These are phyloP conservation scores for Tetrahymena elliotti DNA, from an alignment of 73 alveolate species.

Conservation along the genomic window DNA sequence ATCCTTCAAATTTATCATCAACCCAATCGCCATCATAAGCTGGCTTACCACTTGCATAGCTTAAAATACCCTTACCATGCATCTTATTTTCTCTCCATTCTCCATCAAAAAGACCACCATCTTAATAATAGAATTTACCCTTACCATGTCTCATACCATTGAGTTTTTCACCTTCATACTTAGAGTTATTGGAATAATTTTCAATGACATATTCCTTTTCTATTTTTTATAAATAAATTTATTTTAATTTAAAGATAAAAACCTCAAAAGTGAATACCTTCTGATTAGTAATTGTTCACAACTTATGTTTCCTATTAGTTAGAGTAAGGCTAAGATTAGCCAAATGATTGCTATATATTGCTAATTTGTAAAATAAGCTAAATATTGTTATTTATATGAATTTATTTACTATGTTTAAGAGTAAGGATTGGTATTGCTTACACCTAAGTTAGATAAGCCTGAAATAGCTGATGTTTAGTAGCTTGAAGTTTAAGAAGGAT, in stretches of 20 bases:
- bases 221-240: background rate
- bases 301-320: background rate
- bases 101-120: constrained; percentile 47
- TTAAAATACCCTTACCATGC: constrained; percentile 39
- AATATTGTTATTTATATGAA: background rate
- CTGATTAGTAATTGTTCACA: background rate
- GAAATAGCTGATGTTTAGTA: background rate
- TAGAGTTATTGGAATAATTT: constrained; percentile 30
- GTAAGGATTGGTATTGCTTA: background rate
- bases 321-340: background rate
- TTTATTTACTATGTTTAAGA: background rate
- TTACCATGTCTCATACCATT: constrained; percentile 43
- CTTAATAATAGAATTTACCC: constrained; percentile 37
- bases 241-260: background rate
- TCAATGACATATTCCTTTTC: constrained; percentile 23
- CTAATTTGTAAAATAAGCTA: background rate
- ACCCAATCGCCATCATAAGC: constrained; percentile 41
- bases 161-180: constrained; percentile 31
- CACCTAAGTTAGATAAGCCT: background rate
- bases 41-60: constrained; percentile 40
- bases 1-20: constrained; percentile 39
- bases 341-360: background rate
- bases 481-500: background rate
- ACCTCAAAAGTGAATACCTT: background rate
- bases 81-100: constrained; percentile 39